phyloP scores from a whole-genome alignment of 495 filamentous ascomycete genomes.

The Pyronema omphalodes region DNA sequence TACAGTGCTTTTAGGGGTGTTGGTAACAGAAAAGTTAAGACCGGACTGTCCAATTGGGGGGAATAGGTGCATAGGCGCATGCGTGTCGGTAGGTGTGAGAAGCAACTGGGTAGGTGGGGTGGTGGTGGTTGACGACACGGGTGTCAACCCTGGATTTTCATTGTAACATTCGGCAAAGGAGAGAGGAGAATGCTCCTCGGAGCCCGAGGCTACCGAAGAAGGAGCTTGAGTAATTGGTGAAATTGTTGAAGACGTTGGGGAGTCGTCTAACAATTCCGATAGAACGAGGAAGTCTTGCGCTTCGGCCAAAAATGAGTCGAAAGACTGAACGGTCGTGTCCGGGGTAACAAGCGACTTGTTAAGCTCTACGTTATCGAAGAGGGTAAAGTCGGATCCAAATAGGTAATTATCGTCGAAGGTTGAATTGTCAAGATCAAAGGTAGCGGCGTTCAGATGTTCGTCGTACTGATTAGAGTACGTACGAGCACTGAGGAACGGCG shows the following conservation, averaged over 20 bases:
- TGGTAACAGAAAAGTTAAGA: not conserved
- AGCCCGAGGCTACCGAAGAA: conserved; percentile 2
- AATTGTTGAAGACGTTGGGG: conserved; percentile 1
- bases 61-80: not conserved
- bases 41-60: not conserved
- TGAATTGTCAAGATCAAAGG: not conserved
- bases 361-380: conserved; percentile 1
- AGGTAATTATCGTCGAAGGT: conserved; percentile 1
- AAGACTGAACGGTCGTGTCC: not conserved
- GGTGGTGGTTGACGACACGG: not conserved
- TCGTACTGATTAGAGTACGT: conserved; percentile 4
- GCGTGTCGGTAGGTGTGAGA: not conserved
- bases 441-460: not conserved
- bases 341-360: not conserved
- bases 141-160: not conserved
- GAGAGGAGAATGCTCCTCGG: not conserved
- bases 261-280: not conserved
- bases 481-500: not conserved
- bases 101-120: not conserved
- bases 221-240: not conserved
- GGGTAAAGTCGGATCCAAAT: conserved; percentile 2
- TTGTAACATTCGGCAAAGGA: no score
- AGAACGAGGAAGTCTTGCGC: not conserved
- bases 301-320: not conserved
- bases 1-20: not conserved